Evolutionary conservation across 129 eudicot genomes (phyloP), one percentile per base, ranked within the genome.

Genomic region (Flaveria sonorensis): DNA sequence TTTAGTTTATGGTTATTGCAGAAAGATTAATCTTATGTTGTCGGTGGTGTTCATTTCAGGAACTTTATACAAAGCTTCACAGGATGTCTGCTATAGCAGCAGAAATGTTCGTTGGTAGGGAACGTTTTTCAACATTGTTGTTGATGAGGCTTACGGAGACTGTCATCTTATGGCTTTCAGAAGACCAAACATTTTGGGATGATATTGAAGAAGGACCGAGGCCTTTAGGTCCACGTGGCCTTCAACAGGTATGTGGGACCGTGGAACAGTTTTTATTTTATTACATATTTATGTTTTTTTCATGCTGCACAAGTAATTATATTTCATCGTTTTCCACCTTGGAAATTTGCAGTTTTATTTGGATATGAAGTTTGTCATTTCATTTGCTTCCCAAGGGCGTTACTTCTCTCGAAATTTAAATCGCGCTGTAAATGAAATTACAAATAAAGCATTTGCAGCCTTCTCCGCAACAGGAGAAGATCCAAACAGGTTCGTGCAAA

Each of bases 131-230:
- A 13, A 89, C 96, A 42, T 73, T 94, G 89, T 79, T 94, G 60
- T 78, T 94, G 23, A 94, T 91, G 99, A 89, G 91, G 88, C 96
- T 94, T 50, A 91, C 97, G 42, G 99, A 94, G 73, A 94, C 99
- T 10, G 96, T 94, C 72, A 91, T 94, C 77, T 82, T 94, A 53
- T 94, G 97, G 96, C 88, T 94, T 55, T 91, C 97, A 55, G 93
- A 89, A 82, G 99, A 94, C 79, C 99, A 91, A 74, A 81, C 88
- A 5, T 94, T 94, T 89, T 94, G 99, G 99, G 99, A 91, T 65
- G 99, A 91, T 69, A 89, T 94, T 73, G 92, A 83, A 84, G 94
- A 94, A 79, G 99, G 97, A 70, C 96, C 99, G 43, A 81, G 73
- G 79, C 92, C 99, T 62, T 83, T 91, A 77, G 99, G 99, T 71